Conservation (phyloP, 1,139 yeast species). For the Blastobotrys capitulatus region DNA sequence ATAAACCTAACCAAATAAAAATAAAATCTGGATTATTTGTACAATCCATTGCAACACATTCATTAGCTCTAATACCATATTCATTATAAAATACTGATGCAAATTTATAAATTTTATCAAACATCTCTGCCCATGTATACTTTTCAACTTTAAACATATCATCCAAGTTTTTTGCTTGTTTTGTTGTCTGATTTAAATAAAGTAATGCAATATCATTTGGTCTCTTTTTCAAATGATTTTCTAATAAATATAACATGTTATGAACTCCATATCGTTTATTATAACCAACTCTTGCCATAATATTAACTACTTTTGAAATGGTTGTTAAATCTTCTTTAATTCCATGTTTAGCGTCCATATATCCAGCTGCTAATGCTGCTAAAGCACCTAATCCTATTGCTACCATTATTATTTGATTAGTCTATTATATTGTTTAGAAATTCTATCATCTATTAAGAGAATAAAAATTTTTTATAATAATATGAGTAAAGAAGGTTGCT, state of each 20-base stretch:
- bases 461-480: too few species aligned
- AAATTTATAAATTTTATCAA: constrained; percentile 57
- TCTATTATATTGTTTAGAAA: neutral
- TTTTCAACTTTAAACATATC: constrained; percentile 53
- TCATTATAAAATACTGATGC: constrained; percentile 60
- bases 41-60: constrained; percentile 70
- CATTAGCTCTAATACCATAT: constrained; percentile 59
- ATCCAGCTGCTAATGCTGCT: constrained; percentile 28
- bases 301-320: neutral
- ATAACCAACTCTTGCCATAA: constrained; percentile 4
- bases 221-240: constrained; percentile 42
- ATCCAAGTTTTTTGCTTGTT: constrained; percentile 33
- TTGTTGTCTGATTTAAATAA: constrained; percentile 51
- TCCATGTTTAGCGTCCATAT: constrained; percentile 30
- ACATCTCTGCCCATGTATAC: constrained; percentile 64
- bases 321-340: constrained; percentile 27
- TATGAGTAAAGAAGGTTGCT: too few species aligned
- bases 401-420: neutral
- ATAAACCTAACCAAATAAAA: constrained; percentile 74
- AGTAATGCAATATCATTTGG: constrained; percentile 55
- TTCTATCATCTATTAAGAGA: neutral
- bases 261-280: neutral
- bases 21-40: constrained; percentile 81
- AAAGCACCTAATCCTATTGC: constrained; percentile 21
- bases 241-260: constrained; percentile 43